These are phyloP conservation scores for Lactifluus piperatus DNA, from an alignment of 768 basidiomycete species.

Conservation along the genomic window DNA sequence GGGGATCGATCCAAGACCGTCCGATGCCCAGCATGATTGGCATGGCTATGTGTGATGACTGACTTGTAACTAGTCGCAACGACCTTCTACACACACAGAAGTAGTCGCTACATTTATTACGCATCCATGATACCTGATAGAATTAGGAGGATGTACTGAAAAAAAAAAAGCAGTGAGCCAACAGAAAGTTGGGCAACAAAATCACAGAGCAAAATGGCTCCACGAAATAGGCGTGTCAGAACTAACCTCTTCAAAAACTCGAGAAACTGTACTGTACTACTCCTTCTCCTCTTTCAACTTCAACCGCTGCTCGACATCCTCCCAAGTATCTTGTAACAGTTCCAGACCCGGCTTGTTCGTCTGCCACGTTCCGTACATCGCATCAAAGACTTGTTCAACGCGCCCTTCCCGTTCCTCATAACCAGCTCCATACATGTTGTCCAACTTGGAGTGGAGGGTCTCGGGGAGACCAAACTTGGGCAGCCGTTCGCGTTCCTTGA, in stretches of 20 bases:
- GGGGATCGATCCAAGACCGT: background rate
- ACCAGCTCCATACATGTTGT: background rate
- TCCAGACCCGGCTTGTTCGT: conserved; percentile 14
- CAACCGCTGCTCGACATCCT: conserved; percentile 12
- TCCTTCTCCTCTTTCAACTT: conserved; percentile 7
- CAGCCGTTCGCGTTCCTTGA: conserved; percentile 12
- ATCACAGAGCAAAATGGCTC: too few species aligned
- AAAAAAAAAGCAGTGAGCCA: background rate
- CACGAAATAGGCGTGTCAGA: too few species aligned
- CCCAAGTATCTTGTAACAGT: conserved; percentile 19
- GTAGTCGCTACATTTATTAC: background rate
- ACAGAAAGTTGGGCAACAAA: too few species aligned
- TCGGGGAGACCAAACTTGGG: conserved; percentile 15
- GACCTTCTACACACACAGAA: background rate
- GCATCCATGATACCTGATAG: background rate
- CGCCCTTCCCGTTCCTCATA: conserved; percentile 5
- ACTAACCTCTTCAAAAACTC: too few species aligned
- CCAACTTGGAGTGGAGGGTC: background rate
- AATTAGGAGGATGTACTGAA: background rate
- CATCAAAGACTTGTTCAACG: conserved; percentile 13
- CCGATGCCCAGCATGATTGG: too few species aligned
- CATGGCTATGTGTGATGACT: background rate
- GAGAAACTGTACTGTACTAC: too few species aligned
- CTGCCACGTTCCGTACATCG: conserved; percentile 18
- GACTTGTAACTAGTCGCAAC: background rate